Evolutionary conservation across 1,284 basidiomycete genomes (phyloP), one percentile per base, ranked within the genome.

Genomic region (Ceratobasidium papillatum): DNA sequence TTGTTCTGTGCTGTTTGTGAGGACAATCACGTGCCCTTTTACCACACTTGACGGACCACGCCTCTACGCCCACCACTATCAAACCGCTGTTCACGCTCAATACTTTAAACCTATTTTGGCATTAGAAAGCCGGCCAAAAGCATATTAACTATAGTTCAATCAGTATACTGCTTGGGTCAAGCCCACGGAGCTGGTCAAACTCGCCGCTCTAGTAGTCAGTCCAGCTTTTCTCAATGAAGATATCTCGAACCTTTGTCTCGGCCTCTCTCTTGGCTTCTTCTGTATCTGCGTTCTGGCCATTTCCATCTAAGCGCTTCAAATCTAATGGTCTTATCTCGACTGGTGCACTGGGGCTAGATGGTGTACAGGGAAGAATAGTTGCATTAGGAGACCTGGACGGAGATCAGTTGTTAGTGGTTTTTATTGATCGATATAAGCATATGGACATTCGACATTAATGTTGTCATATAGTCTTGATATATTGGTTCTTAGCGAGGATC

Each of bases 381-480:
- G 96, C 96, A 1, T 93, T 96, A 80, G 97, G 95, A 36, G 97
- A 99, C 83, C 96, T 95, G 82, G 91, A 98, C 81, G 96, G 94
- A 3, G 96, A 99, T 82, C 95, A 98, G 81, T 94, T 94, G 94
- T 97, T 81, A 81, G 93, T 84, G 11, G 3, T 5, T 9, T 36
- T 32, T 56, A 58, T 30, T 27, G 25, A n/a, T n/a, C 2, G 49
- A 14, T 9, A 7, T 22, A 34, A 25, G 22, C 38, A 4, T n/a
- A 47, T 3, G 30, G n/a, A 0, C 11, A 7, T 45, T 17, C 32
- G 43, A 12, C 8, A 54, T 49, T n/a, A 49, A 52, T 76, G 32
- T 74, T 66, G 32, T 25, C 47, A 5, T 45, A 36, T 78, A 96
- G 94, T 80, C 82, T 95, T 76, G 97, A 99, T 82, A 84, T 96